These are phyloP conservation scores for Nothophytophthora sp. DNA, from an alignment of 352 stramenopile genomes.

Conservation along the genomic window DNA sequence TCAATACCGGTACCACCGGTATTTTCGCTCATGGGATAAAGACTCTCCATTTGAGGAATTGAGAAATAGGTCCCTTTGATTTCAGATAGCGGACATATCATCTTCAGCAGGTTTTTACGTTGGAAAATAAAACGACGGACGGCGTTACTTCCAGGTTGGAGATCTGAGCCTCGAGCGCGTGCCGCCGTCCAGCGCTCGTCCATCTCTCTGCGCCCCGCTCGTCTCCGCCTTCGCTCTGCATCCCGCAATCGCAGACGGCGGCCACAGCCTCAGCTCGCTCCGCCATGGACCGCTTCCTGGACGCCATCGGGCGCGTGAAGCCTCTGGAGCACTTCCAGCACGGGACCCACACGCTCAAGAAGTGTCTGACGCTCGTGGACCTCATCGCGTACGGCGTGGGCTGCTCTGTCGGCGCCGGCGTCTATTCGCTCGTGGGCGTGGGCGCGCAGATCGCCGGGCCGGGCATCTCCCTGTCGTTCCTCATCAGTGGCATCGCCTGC, in stretches of 20 bases:
- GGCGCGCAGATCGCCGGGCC: slow-evolving; percentile 85
- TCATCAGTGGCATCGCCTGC: slow-evolving; percentile 86
- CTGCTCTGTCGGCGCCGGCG: slow-evolving; percentile 91
- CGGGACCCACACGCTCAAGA: slow-evolving; percentile 37
- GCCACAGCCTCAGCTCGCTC: neutral
- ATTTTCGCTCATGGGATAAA: no score
- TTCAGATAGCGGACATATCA: no score
- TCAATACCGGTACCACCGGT: no score
- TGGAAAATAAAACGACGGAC: slow-evolving; percentile 16
- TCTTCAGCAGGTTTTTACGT: no score
- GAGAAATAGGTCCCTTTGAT: no score
- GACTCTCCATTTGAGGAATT: no score
- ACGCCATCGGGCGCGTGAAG: slow-evolving; percentile 68
- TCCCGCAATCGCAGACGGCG: no score
- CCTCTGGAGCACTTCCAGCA: slow-evolving; percentile 60
- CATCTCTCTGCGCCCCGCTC: no score
- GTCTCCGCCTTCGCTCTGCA: no score
- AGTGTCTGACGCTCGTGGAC: slow-evolving; percentile 76
- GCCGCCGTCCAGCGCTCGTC: no score
- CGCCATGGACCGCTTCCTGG: slow-evolving; percentile 53
- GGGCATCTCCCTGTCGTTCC: slow-evolving; percentile 90
- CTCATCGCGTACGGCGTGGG: slow-evolving; percentile 90
- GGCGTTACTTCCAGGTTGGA: no score
- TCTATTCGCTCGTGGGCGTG: slow-evolving; percentile 91
- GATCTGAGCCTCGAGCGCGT: no score